Percentiles rank a stretch among this genome's conserved stretches.
Evolutionary conservation across 192 early-diverging fungal species (phyloP).

Genomic region (Coemansia sp.): DNA sequence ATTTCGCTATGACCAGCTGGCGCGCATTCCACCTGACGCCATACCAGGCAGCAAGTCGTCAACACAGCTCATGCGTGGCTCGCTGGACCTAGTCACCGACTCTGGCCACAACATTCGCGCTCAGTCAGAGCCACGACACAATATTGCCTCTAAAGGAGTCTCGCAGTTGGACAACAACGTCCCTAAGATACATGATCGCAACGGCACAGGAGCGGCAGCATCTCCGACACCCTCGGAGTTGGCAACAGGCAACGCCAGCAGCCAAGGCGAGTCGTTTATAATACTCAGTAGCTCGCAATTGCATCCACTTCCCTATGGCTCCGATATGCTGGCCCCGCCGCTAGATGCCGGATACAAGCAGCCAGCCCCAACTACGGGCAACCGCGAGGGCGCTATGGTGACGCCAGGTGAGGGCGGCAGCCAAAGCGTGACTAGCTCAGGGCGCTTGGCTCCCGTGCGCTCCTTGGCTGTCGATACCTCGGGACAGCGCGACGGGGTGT

Average conservation of each 20-base stretch:
- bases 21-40: conserved; percentile 8
- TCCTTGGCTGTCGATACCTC: not conserved
- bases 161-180: not conserved
- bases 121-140: not conserved
- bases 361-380: not conserved
- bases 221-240: not conserved
- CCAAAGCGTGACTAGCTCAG: conserved; percentile 3
- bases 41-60: not conserved
- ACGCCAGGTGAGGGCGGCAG: not conserved
- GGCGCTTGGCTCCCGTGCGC: not conserved
- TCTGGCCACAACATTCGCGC: not conserved
- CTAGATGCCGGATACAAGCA: not conserved
- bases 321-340: conserved; percentile 1
- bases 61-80: conserved; percentile 25
- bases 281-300: conserved; percentile 47
- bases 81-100: conserved; percentile 31
- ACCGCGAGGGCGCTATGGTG: not conserved
- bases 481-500: conserved; percentile 27
- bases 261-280: conserved; percentile 49
- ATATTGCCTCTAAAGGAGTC: not conserved
- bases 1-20: conserved; percentile 32
- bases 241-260: conserved; percentile 10
- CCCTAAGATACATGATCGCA: not conserved
- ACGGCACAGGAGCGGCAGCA: not conserved
- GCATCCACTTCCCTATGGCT: conserved; percentile 7